Base-by-base conservation (phyloP, 345 rosid species). In the Acer yangbiense region DNA sequence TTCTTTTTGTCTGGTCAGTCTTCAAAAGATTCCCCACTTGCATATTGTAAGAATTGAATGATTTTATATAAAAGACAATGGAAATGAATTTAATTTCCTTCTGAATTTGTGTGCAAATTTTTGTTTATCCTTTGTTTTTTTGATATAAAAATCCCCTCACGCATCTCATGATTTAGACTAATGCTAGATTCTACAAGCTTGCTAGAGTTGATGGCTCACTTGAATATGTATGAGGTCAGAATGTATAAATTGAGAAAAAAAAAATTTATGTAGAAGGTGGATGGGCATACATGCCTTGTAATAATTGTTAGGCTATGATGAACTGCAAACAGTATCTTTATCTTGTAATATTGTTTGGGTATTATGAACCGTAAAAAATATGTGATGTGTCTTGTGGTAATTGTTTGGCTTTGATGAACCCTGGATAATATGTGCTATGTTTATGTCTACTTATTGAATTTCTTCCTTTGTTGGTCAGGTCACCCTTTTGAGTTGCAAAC, bases 391-490 rank as follows among this genome's bases (percentile, higher is more conserved):
- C 25, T 73, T 73, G 17, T 10, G 1, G 43, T 43, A 23, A 9
- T 64, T 63, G 69, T 25, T 64, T 64, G 61, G 23, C 9, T 48
- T 43, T 25, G 23, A 46, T 35, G 48, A 55, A 72, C 11, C 0
- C 43, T 16, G 20, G n/a, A 17, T 18, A 25, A 29, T 20, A 58
- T 55, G 18, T 54, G 25, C 9, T 55, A 20, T 27, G 9, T 2
- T 44, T 18, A 2, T 71, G n/a, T 62, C 14, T 16, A 4, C 60
- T 11, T 18, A 23, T 25, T 21, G 8, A 13, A 64, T 67, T 13
- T 60, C 10, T 57, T 12, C 8, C 70, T 70, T 35, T 65, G 44
- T 77, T 81, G 86, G 86, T 81, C 78, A 83, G 86, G 86, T 79
- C 79, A 81, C 75, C 75, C 12, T 81, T 20, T 76, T 73, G 44